These are phyloP conservation scores for Acorus gramineus DNA, from an alignment of 106 monocot species.

Conservation along the genomic window DNA sequence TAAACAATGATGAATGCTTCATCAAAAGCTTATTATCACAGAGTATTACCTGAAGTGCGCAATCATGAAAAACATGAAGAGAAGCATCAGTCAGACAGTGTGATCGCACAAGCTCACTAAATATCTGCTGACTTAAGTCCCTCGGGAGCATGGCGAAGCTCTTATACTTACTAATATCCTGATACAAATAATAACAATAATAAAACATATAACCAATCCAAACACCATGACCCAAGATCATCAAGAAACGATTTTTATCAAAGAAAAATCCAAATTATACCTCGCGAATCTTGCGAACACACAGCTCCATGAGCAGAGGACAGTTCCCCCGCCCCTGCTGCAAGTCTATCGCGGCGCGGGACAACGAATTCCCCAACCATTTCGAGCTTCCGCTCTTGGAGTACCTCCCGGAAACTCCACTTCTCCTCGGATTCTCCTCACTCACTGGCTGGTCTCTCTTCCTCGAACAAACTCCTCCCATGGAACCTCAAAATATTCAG, in stretches of 20 bases:
- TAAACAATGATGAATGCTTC: background rate
- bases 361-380: conserved; percentile 55
- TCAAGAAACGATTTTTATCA: background rate
- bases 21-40: background rate
- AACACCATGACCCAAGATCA: background rate
- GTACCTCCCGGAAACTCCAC: conserved; percentile 25
- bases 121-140: conserved; percentile 96
- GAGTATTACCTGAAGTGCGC: conserved; percentile 79
- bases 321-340: conserved; percentile 27
- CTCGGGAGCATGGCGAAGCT: conserved; percentile 86
- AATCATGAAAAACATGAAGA: conserved; percentile 80
- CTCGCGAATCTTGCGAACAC: conserved; percentile 66
- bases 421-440: conserved; percentile 21
- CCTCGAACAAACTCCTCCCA: conserved; percentile 95
- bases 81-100: conserved; percentile 43
- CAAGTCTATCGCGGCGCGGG: conserved; percentile 33
- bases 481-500: conserved; percentile 3
- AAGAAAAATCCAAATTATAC: conserved; percentile 16
- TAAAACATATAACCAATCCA: background rate
- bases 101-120: conserved; percentile 73
- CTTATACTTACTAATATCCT: conserved; percentile 75
- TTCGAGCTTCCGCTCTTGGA: conserved; percentile 77
- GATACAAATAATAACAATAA: conserved; percentile 7
- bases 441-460: conserved; percentile 54
- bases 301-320: conserved; percentile 83